A percentile compares a stretch with the other conserved stretches of the same genome.
Conservation (phyloP, 257 asterid genomes). For the Penstemon eatonii region DNA sequence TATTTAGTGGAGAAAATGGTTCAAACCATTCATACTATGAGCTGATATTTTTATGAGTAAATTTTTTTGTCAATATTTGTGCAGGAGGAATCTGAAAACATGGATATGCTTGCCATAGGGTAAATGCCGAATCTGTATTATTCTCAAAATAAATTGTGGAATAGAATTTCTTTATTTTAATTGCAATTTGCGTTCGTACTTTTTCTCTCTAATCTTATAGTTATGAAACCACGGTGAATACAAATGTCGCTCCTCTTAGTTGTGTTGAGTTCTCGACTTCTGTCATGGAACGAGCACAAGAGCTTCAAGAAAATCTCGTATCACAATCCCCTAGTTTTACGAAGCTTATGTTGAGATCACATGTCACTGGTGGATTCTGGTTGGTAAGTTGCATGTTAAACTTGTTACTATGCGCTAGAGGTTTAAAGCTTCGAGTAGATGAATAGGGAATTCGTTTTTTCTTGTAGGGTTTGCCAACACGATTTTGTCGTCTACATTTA, state of each 20-base stretch:
- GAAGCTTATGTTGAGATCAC: too few relatives aligned
- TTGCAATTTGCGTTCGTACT: background rate
- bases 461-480: conserved; percentile 53
- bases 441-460: background rate
- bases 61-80: conserved; percentile 10
- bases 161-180: background rate
- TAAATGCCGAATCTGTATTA: conserved; percentile 25
- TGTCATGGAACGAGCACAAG: too few relatives aligned
- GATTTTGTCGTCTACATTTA: conserved; percentile 49
- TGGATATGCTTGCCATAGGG: conserved; percentile 12
- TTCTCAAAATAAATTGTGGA: background rate
- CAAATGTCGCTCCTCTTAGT: too few relatives aligned
- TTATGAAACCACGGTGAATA: too few relatives aligned
- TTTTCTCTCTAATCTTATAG: too few relatives aligned
- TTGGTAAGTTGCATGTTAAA: conserved; percentile 1
- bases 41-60: too few relatives aligned
- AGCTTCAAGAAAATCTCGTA: too few relatives aligned
- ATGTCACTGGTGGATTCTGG: background rate
- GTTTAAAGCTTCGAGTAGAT: background rate
- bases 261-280: too few relatives aligned
- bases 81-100: conserved; percentile 20
- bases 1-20: background rate
- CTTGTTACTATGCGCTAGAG: background rate
- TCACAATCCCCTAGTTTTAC: too few relatives aligned
- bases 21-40: background rate